A percentile compares a stretch with the other conserved stretches of the same genome.
phyloP scores from a whole-genome alignment of 352 stramenopile species.

The Thalassiosira hispida region DNA sequence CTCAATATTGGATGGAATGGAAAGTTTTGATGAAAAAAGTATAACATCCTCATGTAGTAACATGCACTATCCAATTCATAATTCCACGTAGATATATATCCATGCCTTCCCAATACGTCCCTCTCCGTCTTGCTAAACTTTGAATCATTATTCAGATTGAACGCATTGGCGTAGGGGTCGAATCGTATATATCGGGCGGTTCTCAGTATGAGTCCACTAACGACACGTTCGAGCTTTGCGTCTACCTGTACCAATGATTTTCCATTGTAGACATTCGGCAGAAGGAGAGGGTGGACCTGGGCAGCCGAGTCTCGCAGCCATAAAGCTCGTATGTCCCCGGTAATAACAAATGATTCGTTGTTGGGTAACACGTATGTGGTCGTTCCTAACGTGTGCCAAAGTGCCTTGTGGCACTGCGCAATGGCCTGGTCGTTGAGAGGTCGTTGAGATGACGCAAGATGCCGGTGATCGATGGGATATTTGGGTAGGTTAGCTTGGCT shows the following conservation, averaged over 20 bases:
- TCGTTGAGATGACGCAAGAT: not conserved
- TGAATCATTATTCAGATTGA: conserved; percentile 38
- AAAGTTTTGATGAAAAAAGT: conserved; percentile 38
- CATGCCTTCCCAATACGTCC: conserved; percentile 47
- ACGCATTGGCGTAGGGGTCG: conserved; percentile 67
- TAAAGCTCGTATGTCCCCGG: conserved; percentile 68
- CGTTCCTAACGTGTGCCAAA: conserved; percentile 59
- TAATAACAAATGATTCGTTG: conserved; percentile 64
- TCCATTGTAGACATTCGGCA: conserved; percentile 31
- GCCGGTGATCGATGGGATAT: conserved; percentile 35
- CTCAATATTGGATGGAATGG: conserved; percentile 33
- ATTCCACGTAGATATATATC: conserved; percentile 59
- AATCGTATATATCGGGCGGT: conserved; percentile 55
- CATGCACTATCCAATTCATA: conserved; percentile 65
- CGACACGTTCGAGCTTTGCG: conserved; percentile 45
- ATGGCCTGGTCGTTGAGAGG: conserved; percentile 28
- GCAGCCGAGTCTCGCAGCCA: conserved; percentile 60
- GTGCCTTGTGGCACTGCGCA: conserved; percentile 36
- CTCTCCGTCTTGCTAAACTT: conserved; percentile 43
- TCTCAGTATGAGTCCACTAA: conserved; percentile 56
- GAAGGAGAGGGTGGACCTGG: conserved; percentile 50
- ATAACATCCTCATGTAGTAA: conserved; percentile 59
- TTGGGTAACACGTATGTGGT: conserved; percentile 52
- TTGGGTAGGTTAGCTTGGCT: conserved; percentile 8
- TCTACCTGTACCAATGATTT: conserved; percentile 45